phyloP scores from a whole-genome alignment of 805 yeast genomes.

The Candida wancherniae region DNA sequence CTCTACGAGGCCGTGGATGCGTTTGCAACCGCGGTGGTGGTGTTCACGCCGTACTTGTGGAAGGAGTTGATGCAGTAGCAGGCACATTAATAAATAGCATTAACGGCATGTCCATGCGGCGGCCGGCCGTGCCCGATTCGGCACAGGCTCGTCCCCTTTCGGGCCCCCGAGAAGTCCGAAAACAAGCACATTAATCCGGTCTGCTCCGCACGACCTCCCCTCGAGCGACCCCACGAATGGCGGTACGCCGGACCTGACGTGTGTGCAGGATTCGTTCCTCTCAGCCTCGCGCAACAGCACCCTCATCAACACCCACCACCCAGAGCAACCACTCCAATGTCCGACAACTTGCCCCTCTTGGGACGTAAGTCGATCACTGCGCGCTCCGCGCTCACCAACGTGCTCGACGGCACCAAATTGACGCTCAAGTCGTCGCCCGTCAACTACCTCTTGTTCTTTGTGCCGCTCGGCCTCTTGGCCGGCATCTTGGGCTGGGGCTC shows the following conservation, averaged over 20 bases:
- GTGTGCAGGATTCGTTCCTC: background rate
- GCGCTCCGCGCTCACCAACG: slow-evolving; percentile 3
- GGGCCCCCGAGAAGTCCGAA: too few relatives aligned
- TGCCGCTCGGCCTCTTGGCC: slow-evolving; percentile 83
- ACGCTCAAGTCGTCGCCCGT: slow-evolving; percentile 59
- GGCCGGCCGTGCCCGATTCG: too few relatives aligned
- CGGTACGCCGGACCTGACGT: background rate
- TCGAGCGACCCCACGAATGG: too few relatives aligned
- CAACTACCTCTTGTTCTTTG: slow-evolving; percentile 71
- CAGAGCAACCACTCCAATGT: slow-evolving; percentile 9
- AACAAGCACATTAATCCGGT: too few relatives aligned
- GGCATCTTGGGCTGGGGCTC: slow-evolving; percentile 54
- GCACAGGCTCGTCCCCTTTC: too few relatives aligned
- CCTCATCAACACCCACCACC: background rate
- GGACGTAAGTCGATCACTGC: slow-evolving; percentile 7
- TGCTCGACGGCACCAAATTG: slow-evolving; percentile 13
- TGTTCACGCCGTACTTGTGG: slow-evolving; percentile 75
- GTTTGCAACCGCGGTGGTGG: slow-evolving; percentile 66
- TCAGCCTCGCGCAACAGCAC: background rate
- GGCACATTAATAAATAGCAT: too few relatives aligned
- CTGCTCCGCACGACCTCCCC: too few relatives aligned
- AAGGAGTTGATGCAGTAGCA: slow-evolving; percentile 37
- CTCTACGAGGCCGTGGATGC: slow-evolving; percentile 64
- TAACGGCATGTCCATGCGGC: too few relatives aligned
- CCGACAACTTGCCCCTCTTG: slow-evolving; percentile 14